phyloP scores from a whole-genome alignment of 495 filamentous ascomycete genomes.

The Neurospora africana region DNA sequence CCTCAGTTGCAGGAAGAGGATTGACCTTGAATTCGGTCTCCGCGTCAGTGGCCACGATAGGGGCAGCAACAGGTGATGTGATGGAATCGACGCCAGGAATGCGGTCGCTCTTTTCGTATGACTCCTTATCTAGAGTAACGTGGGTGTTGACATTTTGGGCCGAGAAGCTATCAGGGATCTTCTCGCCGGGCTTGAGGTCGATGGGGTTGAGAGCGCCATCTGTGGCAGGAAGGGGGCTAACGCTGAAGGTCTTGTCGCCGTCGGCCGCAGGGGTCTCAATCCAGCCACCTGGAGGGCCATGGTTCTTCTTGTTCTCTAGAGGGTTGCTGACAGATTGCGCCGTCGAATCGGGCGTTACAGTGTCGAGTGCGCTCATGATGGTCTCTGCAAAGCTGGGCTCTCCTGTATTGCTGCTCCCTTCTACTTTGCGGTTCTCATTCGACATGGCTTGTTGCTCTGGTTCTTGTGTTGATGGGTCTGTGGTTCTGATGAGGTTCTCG shows the following conservation, averaged over 20 bases:
- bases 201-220: slow-evolving; percentile 67
- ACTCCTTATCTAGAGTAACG: slow-evolving; percentile 63
- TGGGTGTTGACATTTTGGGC: slow-evolving; percentile 41
- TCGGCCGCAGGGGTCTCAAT: slow-evolving; percentile 59
- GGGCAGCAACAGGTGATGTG: not conserved
- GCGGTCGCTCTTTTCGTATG: slow-evolving; percentile 60
- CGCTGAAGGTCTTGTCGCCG: slow-evolving; percentile 37
- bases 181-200: slow-evolving; percentile 62
- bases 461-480: not conserved
- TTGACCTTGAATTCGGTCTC: slow-evolving; percentile 48
- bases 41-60: not conserved
- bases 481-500: slow-evolving; percentile 48
- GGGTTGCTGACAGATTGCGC: slow-evolving; percentile 61
- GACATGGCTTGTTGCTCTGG: not conserved
- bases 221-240: slow-evolving; percentile 66
- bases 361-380: slow-evolving; percentile 47
- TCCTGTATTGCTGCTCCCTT: slow-evolving; percentile 3
- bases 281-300: slow-evolving; percentile 56
- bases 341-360: slow-evolving; percentile 61
- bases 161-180: slow-evolving; percentile 51
- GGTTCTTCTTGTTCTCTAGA: slow-evolving; percentile 36
- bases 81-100: slow-evolving; percentile 29
- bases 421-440: not conserved
- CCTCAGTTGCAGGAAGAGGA: slow-evolving; percentile 67
- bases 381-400: slow-evolving; percentile 32